Evolutionary conservation across 73 alveolate genomes (phyloP).

Genomic region (Paramecium caudatum): DNA sequence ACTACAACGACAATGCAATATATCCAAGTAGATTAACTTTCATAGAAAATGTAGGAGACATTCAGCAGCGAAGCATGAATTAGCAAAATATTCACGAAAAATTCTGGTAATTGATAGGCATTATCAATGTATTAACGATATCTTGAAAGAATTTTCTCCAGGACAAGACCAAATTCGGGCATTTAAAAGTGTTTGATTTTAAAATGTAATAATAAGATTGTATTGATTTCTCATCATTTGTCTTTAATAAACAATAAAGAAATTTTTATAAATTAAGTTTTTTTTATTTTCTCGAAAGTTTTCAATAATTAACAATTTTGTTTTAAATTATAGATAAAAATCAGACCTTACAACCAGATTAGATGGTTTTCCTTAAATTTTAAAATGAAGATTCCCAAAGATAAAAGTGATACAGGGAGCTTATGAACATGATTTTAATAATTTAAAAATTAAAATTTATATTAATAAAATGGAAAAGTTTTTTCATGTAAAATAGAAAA

Average conservation of each 20-base stretch:
- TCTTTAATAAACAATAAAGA: background rate
- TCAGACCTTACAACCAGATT: too few species aligned
- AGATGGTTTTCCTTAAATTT: too few species aligned
- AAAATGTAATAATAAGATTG: background rate
- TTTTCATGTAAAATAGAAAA: too few species aligned
- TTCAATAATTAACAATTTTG: too few species aligned
- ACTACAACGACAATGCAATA: background rate
- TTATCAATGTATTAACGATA: background rate
- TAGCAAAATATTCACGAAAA: background rate
- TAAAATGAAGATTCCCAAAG: background rate
- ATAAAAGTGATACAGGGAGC: too few species aligned
- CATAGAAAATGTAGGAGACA: background rate
- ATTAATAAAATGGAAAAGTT: too few species aligned
- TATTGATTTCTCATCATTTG: background rate
- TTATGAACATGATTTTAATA: background rate
- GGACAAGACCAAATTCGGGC: slow-evolving; percentile 7
- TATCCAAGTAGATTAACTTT: background rate
- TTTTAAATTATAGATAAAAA: too few species aligned
- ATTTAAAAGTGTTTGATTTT: background rate
- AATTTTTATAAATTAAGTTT: background rate
- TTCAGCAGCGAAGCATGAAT: background rate
- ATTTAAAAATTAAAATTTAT: too few species aligned
- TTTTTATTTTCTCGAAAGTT: background rate
- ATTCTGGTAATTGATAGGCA: background rate
- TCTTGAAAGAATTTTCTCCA: background rate